Evolutionary conservation across 2,329 filamentous ascomycete species (phyloP), one percentile per base, ranked within the genome.

Genomic region (Alternaria triticimaculans): DNA sequence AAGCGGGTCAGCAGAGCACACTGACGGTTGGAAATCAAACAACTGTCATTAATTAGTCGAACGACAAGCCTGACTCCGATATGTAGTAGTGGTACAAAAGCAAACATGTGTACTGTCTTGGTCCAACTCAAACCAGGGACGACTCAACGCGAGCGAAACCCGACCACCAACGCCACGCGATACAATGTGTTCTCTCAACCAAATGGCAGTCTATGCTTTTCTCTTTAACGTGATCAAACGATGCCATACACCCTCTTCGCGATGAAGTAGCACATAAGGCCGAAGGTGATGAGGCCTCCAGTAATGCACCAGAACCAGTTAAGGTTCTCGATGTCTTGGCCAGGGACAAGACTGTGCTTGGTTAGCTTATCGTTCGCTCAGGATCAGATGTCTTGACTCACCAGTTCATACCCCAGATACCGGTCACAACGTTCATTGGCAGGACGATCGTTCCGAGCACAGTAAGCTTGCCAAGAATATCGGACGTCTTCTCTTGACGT

Each of bases 401-500:
- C 75, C 72, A 79, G 59, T 99, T 99, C 95, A 98, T 98, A 55
- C 95, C 96, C 94, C 95, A 99, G 74, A 98, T 89, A 71, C 96
- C 96, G 3, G 96, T 98, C 74, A 99, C 95, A 77, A 99, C 97
- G 79, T 99, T 99, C 94, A 99, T 97, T 11, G 96, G 96, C 60
- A 99, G 84, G 4, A 99, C 95, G 71, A 99, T 98, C 6, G 96
- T 99, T 68, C 96, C 96, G 1, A 99, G 86, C 1, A 99, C 96
- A 0, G 96, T 98, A 64, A 99, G 87, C 80, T 96, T 97, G 67
- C 94, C 94, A 12, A 99, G 87, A 2, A 97, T 94, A 78, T 99
- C 95, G 44, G 94, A 93, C 2, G 96, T 99, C 82, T 96, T 90
- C 80, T 99, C 95, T 78, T 96, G 93, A 50, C 96, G 90, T 84